phyloP scores from a whole-genome alignment of 2,329 filamentous ascomycete species.

The Plenodomus lindquistii region DNA sequence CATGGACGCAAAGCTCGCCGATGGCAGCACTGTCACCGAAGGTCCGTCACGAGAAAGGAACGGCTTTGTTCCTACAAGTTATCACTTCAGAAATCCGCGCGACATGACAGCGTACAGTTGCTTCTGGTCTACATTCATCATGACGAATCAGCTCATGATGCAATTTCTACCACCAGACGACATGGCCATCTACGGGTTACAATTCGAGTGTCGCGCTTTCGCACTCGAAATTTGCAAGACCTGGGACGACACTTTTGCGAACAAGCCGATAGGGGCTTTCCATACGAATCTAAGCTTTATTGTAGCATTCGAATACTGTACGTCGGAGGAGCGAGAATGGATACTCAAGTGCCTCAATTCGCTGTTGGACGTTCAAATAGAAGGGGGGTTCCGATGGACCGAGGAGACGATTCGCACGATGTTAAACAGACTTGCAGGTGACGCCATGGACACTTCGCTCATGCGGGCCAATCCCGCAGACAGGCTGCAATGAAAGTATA shows the following conservation, averaged over 20 bases:
- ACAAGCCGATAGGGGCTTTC: constrained; percentile 37
- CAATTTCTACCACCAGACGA: constrained; percentile 31
- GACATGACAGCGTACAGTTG: constrained; percentile 38
- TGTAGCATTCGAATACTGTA: constrained; percentile 37
- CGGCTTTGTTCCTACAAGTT: constrained; percentile 27
- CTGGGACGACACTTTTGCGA: constrained; percentile 41
- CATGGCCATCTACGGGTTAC: constrained; percentile 21
- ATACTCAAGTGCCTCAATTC: constrained; percentile 32
- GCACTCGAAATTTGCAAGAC: constrained; percentile 40
- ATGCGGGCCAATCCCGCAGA: constrained; percentile 16
- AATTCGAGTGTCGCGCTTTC: constrained; percentile 31
- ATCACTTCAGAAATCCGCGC: constrained; percentile 36
- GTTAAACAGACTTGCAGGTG: constrained; percentile 32
- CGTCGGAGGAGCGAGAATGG: constrained; percentile 28
- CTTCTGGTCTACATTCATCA: constrained; percentile 37
- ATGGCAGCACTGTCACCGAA: constrained; percentile 26
- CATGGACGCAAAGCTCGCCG: constrained; percentile 25
- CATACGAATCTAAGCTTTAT: constrained; percentile 39
- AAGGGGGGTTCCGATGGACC: constrained; percentile 35
- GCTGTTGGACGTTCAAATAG: constrained; percentile 30
- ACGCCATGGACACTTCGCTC: constrained; percentile 27
- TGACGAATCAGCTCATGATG: constrained; percentile 35
- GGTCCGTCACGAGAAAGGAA: constrained; percentile 19
- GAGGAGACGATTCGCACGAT: constrained; percentile 30
- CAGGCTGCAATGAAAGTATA: not conserved